Base-by-base conservation (phyloP, 2,329 filamentous ascomycete species). In the Alternaria metachromatica region DNA sequence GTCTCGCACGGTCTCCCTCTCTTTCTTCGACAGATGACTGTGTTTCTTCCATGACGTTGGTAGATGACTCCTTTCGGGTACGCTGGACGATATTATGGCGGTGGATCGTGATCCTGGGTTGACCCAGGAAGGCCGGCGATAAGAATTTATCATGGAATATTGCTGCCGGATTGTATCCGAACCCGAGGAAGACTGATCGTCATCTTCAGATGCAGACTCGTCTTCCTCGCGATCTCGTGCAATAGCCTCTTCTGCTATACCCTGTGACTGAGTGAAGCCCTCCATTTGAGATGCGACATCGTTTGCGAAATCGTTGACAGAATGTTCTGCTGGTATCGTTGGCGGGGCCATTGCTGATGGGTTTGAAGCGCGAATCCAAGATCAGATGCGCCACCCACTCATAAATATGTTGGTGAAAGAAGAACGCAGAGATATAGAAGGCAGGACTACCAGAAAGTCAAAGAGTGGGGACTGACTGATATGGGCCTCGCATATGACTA, bases 61-160 rank as follows among this genome's bases (percentile, higher is more conserved):
- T 9, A 72, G 30, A 15, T 68, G 57, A 10, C 53, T 64, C 3
- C 72, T 79, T 12, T 84, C 83, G 77, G 57, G 82, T 78, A 76
- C 82, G 66, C 79, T 82, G 28, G 89, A 79, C 85, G 91, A 63
- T 85, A 88, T 88, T 25, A 92, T 86, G 62, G 96, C 85, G 5
- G 90, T 87, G 4, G 91, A 90, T 58, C 93, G 86, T 2, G 89
- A 86, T 23, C 90, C 90, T 12, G 90, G 91, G 28, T 90, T 89
- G 46, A 96, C 89, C 75, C 90, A 91, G 69, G 89, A 92, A 1
- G 93, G 92, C 49, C 93, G 87, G 59, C 92, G 88, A 81, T 96
- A 97, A 30, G 87, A 87, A 37, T 87, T 86, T 18, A 85, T 84
- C 81, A 91, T 84, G 15, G 87, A 78, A 61, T 73, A 79, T 51